Conservation (phyloP, 2,329 filamentous ascomycete genomes). For the Arthrobotrys musiformis region DNA sequence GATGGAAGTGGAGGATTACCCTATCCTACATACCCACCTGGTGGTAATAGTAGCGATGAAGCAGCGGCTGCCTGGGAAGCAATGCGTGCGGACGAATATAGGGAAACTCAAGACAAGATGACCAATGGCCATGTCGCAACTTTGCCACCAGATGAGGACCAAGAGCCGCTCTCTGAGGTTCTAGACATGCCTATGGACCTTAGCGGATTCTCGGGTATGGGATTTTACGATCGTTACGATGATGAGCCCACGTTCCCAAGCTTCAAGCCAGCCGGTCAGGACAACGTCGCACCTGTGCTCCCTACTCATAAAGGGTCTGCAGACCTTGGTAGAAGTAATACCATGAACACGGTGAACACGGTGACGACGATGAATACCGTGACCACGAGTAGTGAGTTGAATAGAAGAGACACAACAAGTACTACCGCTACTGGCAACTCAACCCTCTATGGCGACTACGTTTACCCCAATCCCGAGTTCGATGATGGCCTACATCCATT, state of each 20-base stretch:
- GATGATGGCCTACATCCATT: slow-evolving; percentile 71
- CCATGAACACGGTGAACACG: slow-evolving; percentile 36
- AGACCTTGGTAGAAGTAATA: slow-evolving; percentile 41
- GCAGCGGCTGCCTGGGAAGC: slow-evolving; percentile 50
- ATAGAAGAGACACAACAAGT: slow-evolving; percentile 42
- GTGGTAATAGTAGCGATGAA: slow-evolving; percentile 52
- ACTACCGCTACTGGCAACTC: slow-evolving; percentile 25
- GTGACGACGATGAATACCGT: slow-evolving; percentile 30
- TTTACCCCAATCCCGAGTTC: slow-evolving; percentile 62
- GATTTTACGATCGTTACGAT: slow-evolving; percentile 52
- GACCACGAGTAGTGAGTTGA: slow-evolving; percentile 24
- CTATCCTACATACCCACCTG: slow-evolving; percentile 34
- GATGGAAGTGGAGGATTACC: slow-evolving; percentile 20
- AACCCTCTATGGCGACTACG: slow-evolving; percentile 37
- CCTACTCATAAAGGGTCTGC: slow-evolving; percentile 44
- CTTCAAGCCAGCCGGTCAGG: slow-evolving; percentile 46
- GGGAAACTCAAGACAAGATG: slow-evolving; percentile 36
- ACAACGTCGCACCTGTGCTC: slow-evolving; percentile 54
- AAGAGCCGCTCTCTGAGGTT: slow-evolving; percentile 24
- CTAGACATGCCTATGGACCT: slow-evolving; percentile 55
- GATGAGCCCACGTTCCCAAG: slow-evolving; percentile 33
- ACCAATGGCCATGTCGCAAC: slow-evolving; percentile 48
- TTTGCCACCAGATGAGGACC: slow-evolving; percentile 43
- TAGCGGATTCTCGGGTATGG: slow-evolving; percentile 51
- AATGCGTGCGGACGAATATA: slow-evolving; percentile 49